Evolutionary conservation across 1,284 basidiomycete genomes (phyloP), one percentile per base, ranked within the genome.

Genomic region (Cryptococcus deneoformans): DNA sequence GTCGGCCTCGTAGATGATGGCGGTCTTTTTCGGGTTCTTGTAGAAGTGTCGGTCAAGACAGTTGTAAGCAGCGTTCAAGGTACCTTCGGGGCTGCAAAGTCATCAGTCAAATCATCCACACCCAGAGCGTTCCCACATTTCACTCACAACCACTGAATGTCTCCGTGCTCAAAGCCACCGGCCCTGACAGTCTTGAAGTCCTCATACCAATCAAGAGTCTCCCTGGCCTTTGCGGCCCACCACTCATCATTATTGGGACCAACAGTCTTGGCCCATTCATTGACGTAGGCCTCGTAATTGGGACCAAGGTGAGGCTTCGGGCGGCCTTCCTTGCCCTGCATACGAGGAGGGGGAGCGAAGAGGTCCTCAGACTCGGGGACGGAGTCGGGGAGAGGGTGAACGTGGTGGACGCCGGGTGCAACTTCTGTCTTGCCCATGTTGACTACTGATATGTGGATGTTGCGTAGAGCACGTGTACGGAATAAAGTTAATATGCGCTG

Each of bases 1-100:
- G 70, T 99, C 96, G 3, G 92, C 94, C 79, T 99, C 95, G 81
- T 95, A 99, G 79, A 99, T 95, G 80, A 99, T 96, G 49, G 95
- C 95, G 29, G 87, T 86, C 88, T 90, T 92, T 75, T 98, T 82
- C 0, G 95, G 95, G 72, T 92, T 81, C 76, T 87, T 86, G 81
- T 89, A 92, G 40, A 90, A 76, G 64, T 77, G 76, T 63, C 96
- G 86, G 79, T 99, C 96, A 58, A 99, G 90, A 73, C 92, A 96
- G 81, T 99, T 99, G 84, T 99, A 99, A 8, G 91, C 86, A 2
- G 90, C 95, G 73, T 93, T 93, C 62, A 94, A 79, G 6, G 81
- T 87, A 46, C 91, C 91, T 71, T 93, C 90, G 29, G 89, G 88
- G 83, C 77, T 78, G 63, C 34, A 6, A n/a, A 34, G 47, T 10